Base-by-base conservation (phyloP, 2,329 filamentous ascomycete species). In the Ophiocordyceps camponoti-rufipedis region DNA sequence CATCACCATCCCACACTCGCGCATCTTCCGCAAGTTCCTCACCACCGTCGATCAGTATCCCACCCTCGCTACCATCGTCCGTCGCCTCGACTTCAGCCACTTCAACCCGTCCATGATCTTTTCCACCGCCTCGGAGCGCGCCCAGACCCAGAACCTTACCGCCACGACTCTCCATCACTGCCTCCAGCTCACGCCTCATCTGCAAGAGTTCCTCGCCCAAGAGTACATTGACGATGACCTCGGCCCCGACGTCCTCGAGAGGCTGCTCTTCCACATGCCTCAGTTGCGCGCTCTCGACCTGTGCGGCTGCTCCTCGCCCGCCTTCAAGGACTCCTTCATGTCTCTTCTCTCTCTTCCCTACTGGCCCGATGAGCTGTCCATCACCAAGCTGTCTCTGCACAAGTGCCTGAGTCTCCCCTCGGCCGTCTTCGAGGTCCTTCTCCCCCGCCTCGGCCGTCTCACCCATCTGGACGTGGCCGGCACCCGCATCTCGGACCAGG, bases 391-490 rank as follows among this genome's bases (percentile, higher is more conserved):
- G 14, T 85, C 82, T 31, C 69, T 91, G 46, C 85, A 91, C 63
- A 84, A 85, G 65, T 88, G 83, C 59, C 75, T 80, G 49, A 81
- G 75, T 44, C 69, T 91, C 4, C 74, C 82, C 2, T 66, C 80
- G 1, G 62, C 70, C 0, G 72, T 82, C 41, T 86, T 85, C 54
- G 79, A 84, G 54, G 69, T 66, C 2, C 65, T 89, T 14, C 67
- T 91, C 11, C 81, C 84, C n/a, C 75, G 76, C n/a, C 67, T 89
- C 43, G 59, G 67, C 28, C 69, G 72, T 46, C 65, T 87, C 45
- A 89, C 84, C 1, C 83, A 88, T 57, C 72, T 91, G 35, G 85
- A 91, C 55, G 70, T 88, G n/a, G 76, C 81, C 10, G 82, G 83
- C 52, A 88, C 84, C 1, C 75, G 80, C 52, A 76, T 91, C 53